Percentiles rank a stretch among this genome's conserved stretches.
Conservation (phyloP, 768 basidiomycete species). For the Russula brevipes region DNA sequence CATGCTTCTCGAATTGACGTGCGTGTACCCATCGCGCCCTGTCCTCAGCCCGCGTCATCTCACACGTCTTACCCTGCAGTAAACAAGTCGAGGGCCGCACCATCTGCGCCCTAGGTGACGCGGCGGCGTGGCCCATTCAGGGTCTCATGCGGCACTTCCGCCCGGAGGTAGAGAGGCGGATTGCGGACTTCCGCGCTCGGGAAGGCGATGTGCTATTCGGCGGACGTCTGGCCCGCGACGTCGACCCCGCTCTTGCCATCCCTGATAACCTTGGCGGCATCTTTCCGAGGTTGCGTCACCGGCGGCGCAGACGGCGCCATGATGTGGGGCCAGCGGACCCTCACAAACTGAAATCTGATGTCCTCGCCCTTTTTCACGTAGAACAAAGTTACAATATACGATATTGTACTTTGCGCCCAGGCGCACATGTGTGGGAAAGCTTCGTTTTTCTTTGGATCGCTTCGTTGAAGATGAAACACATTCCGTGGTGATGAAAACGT, state of each 20-base stretch:
- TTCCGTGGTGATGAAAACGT: no score
- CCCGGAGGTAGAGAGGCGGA: slow-evolving; percentile 87
- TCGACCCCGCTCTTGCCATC: slow-evolving; percentile 64
- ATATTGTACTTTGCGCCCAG: no score
- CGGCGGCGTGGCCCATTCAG: slow-evolving; percentile 98
- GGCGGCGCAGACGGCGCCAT: slow-evolving; percentile 4
- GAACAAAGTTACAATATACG: no score
- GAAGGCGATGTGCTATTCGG: slow-evolving; percentile 82
- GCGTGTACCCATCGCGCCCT: slow-evolving; percentile 28
- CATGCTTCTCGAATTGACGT: slow-evolving; percentile 96
- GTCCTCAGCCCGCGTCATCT: not conserved
- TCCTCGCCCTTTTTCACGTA: no score
- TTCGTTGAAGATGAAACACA: no score
- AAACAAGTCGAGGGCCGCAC: slow-evolving; percentile 97
- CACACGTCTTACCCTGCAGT: slow-evolving; percentile 36
- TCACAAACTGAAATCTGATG: not conserved
- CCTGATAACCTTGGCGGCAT: slow-evolving; percentile 66
- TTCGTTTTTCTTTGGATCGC: no score
- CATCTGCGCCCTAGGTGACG: slow-evolving; percentile 95
- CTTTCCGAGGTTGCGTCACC: slow-evolving; percentile 38
- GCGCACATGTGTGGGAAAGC: no score
- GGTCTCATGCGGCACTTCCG: slow-evolving; percentile 97
- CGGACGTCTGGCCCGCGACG: slow-evolving; percentile 62
- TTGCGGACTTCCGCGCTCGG: slow-evolving; percentile 64
- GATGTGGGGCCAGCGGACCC: not conserved